These are phyloP conservation scores for Leccinum uliginosum DNA, from an alignment of 768 basidiomycete genomes.

Conservation along the genomic window DNA sequence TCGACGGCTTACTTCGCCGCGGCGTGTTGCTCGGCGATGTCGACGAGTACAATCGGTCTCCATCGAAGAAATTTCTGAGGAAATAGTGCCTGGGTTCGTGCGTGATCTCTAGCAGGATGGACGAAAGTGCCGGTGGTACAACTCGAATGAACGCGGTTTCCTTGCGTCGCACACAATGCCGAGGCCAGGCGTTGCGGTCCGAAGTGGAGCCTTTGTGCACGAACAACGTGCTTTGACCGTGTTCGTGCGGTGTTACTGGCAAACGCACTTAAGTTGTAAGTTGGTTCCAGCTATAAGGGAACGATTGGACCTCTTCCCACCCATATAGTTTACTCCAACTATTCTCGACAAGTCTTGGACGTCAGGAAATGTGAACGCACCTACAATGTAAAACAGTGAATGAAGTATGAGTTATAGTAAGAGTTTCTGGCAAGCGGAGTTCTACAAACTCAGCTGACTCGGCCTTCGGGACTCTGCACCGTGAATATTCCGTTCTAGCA, in stretches of 20 bases:
- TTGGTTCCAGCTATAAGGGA: background rate
- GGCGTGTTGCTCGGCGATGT: conserved; percentile 2
- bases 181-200: conserved; percentile 52
- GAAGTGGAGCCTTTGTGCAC: conserved; percentile 59
- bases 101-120: conserved; percentile 18
- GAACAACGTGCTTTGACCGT: conserved; percentile 51
- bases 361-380: background rate
- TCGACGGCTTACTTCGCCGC: conserved; percentile 15
- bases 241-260: conserved; percentile 54
- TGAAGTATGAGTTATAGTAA: too few species aligned
- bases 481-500: background rate
- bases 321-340: conserved; percentile 74
- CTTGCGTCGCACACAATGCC: conserved; percentile 32
- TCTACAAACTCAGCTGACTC: background rate
- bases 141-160: conserved; percentile 2
- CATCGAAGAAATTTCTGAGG: background rate
- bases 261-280: background rate
- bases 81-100: background rate
- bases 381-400: too few species aligned
- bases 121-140: conserved; percentile 2
- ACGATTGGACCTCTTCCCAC: conserved; percentile 53
- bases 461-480: too few species aligned
- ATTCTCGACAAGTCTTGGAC: conserved; percentile 28
- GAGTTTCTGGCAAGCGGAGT: background rate
- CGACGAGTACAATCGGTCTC: conserved; percentile 5